Evolutionary conservation across 140 eudicot species (phyloP), one percentile per base, ranked within the genome.

Genomic region (Ambrosia hybrid): DNA sequence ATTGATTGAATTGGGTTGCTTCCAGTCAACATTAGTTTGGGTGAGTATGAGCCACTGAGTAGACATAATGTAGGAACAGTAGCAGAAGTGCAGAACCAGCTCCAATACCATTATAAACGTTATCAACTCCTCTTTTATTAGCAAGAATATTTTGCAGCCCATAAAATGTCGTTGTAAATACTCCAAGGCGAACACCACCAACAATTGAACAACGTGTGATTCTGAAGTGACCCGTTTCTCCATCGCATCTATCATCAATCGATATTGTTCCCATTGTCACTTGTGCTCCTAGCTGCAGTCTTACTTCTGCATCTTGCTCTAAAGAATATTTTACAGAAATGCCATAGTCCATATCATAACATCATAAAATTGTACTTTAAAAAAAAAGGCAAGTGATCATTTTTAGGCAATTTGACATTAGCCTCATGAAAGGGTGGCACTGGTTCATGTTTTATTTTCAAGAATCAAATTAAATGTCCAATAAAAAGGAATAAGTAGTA

Each of bases 221-320:
- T 64, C 86, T 74, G n/a, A n/a, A 10, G 88, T 53, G 70, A 91
- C 88, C 72, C 97, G 85, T 76, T 91, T 95, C 73, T 95, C 99
- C 99, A 95, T 95, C 6, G 99, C 99, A 82, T 95, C 99, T 83
- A 97, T 88, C 97, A 95, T 95, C 51, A 95, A 72, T 71, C 99
- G 91, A 87, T 95, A 85, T 73, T 95, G 99, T 81, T 91, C 97
- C 45, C 97, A 86, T 95, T 95, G 82, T 95, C 99, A 7, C 96
- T 77, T 10, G 97, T 95, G 82, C 96, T 95, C 99, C 99, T 68
- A 95, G 92, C 85, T 95, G 91, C 80, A 95, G 71, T 75, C 88
- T 95, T 45, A 95, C 97, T 73, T 95, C 99, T 15, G 99, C 99
- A 82, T 95, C 99, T 95, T 95, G 81, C 97, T 95, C 99, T 93